Base-by-base conservation (phyloP, 305 asterid genomes). In the Salvia sclarea region DNA sequence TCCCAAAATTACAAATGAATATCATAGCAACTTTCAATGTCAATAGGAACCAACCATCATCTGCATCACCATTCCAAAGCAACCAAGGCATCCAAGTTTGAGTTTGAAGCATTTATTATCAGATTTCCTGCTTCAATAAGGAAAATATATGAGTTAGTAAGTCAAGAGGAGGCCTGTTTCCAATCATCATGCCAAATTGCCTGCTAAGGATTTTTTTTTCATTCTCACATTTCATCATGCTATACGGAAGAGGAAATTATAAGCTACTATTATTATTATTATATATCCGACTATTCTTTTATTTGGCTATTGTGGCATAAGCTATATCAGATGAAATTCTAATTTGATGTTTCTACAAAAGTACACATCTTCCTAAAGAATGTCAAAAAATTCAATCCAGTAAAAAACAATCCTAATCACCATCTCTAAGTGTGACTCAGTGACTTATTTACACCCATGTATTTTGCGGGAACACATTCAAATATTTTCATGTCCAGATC, bases 1-100 rank as follows among this genome's bases (percentile, higher is more conserved):
- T 37, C 70, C 62, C 59, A 64, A 58, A 77, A 61, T 20, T 31
- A 16, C n/a, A 53, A 53, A 62, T 0, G 3, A 63, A 13, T 28
- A 13, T 22, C 37, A 25, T 10, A 41, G 12, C 40, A 65, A 55
- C 61, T 1, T 5, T 37, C 56, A 6, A 61, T 25, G 38, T 61
- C 31, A n/a, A 37, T 12, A 61, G n/a, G 18, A 17, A 25, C n/a
- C n/a, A n/a, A n/a, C 69, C 69, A 37, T 35, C 25, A 12, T 33
- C 56, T 31, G 9, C 22, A 28, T 16, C 70, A 20, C 4, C 45
- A 12, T 30, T 30, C 12, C n/a, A 71, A 0, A 9, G 3, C 20
- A 44, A 61, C 71, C 55, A 71, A n/a, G n/a, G n/a, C n/a, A n/a
- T n/a, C n/a, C n/a, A n/a, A n/a, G 4, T 28, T 28, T 3, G 50